phyloP scores from a whole-genome alignment of 2,329 filamentous ascomycete species.

The Paracamarosporium sp. region DNA sequence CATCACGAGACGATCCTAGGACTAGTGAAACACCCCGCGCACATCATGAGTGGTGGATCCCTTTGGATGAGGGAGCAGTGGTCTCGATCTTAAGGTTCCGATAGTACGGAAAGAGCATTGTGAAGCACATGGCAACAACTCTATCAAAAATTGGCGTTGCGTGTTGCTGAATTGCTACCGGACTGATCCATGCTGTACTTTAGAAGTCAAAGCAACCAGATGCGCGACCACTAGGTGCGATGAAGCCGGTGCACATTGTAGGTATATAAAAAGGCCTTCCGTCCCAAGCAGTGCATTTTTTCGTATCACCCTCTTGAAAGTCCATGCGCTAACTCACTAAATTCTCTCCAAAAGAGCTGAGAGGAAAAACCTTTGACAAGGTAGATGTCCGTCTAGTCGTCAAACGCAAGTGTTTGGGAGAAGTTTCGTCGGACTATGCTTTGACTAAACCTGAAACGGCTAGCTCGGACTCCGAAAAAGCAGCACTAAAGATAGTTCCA shows the following conservation, averaged over 20 bases:
- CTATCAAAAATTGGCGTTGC: background rate
- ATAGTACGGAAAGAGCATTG: constrained; percentile 9
- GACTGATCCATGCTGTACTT: background rate
- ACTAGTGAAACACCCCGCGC: constrained; percentile 21
- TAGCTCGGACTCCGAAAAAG: background rate
- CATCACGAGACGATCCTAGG: constrained; percentile 11
- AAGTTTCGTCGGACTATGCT: constrained; percentile 9
- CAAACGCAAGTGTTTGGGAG: constrained; percentile 9
- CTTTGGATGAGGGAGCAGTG: constrained; percentile 9
- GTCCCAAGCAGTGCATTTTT: background rate
- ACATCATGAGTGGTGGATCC: constrained; percentile 12
- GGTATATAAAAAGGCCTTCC: background rate
- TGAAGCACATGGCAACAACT: constrained; percentile 13
- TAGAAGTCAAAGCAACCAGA: background rate
- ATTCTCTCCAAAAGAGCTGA: background rate
- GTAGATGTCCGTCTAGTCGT: background rate
- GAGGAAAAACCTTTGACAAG: background rate
- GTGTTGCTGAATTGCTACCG: background rate
- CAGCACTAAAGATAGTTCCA: background rate
- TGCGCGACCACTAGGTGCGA: background rate
- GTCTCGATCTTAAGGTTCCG: constrained; percentile 2
- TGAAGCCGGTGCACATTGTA: background rate
- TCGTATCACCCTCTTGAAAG: background rate
- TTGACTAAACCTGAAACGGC: background rate
- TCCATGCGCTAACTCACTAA: background rate